Base-by-base conservation (phyloP, 73 alveolate species). In the Paramecium caudatum region DNA sequence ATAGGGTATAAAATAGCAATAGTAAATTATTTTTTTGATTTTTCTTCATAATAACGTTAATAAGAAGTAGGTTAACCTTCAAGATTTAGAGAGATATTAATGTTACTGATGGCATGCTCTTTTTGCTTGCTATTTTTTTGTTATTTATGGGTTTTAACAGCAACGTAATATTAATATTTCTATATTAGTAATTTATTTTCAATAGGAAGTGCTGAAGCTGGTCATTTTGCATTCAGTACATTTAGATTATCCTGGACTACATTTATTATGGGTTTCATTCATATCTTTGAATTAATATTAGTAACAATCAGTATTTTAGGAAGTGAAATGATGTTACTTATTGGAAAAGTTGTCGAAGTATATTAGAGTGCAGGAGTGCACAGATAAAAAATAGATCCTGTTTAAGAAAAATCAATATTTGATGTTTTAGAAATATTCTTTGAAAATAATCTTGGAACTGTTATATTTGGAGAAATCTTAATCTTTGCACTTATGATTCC, bases 21-120 rank as follows among this genome's bases (percentile, higher is more conserved):
- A 23, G 80, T 55, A 21, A 55, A 55, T 21, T 55, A 55, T 55
- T 55, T 55, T 21, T 55, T 55, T 55, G 80, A 55, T 4, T 55
- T 55, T 23, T 55, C 80, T 27, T 19, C 80, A 23, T 55, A 37
- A 2, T 37, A 23, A 55, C 23, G 23, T 55, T 23, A 27, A 55
- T 55, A 55, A 55, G 8, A 55, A 7, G 80, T 27, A 0, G 80
- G 45, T 1, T 6, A 55, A 23, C 46, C 80, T 10, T 55, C 80
- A 2, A 55, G 80, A 55, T 55, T 55, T 23, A 55, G 80, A 55
- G 80, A 55, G 21, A 55, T 55, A 3, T 21, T 55, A 10, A 55
- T 55, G 12, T 21, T 55, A 55, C n/a, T 55, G 7, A 55, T 55
- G 80, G 80, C 46, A 9, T 27, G 80, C 30, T 37, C 80, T 27